Evolutionary conservation across 2,329 filamentous ascomycete species (phyloP), one percentile per base, ranked within the genome.

Genomic region (Dactylellina sp.): DNA sequence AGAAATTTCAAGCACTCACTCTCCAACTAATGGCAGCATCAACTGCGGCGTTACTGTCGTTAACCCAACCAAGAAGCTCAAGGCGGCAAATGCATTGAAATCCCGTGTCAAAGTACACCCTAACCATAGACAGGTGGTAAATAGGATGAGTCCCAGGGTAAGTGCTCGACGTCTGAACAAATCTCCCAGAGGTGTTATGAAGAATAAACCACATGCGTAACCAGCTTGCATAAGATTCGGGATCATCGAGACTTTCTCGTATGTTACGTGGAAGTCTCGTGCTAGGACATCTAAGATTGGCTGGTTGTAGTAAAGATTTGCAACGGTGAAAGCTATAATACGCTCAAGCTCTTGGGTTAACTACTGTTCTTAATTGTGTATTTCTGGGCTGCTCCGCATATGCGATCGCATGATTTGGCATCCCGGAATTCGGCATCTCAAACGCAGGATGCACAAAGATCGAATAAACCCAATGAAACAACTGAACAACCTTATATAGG

Each of bases 281-380:
- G 91, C 91, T 42, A 95, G 84, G 56, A 90, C 86, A 78, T 93
- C 92, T 22, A 94, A 82, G 50, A 94, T 91, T 0, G 91, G 90
- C 78, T 93, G 91, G 71, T 86, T 91, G 81, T 94, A 93, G 81
- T 94, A 94, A 1, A 94, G 83, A 77, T 93, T 93, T 16, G 91
- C 91, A 5, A 93, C 91, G 0, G 89, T 91, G 76, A 92, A 88
- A 2, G 88, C 85, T 72, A 60, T 22, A 28, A 16, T 40, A 20
- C 50, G 14, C 14, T 47, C 5, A 12, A 44, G n/a, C 25, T n/a
- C n/a, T n/a, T n/a, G n/a, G n/a, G 0, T 83, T 82, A 1, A 85
- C 37, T 42, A 35, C 11, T 24, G 49, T 52, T 39, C 12, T 76
- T n/a, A n/a, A 59, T 32, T 32, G n/a, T n/a, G n/a, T n/a, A n/a